These are phyloP conservation scores for Monilinia polystroma DNA, from an alignment of 2,329 filamentous ascomycete species.

Conservation along the genomic window DNA sequence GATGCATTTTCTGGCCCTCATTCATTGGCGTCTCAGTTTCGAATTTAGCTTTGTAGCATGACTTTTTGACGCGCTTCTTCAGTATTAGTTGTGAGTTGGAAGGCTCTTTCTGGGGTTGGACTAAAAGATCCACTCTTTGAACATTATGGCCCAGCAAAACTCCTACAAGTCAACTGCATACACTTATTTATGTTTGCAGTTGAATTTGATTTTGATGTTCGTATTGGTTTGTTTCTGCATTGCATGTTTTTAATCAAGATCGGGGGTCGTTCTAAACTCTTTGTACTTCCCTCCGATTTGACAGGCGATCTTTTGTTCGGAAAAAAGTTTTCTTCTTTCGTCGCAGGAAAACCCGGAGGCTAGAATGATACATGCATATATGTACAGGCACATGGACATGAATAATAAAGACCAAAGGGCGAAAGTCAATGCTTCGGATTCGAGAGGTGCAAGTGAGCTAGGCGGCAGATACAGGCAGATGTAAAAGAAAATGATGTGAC, in stretches of 20 bases:
- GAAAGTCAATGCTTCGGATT: neutral
- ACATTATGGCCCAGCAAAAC: neutral
- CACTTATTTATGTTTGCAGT: neutral
- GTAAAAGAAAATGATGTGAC: neutral
- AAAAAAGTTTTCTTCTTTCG: neutral
- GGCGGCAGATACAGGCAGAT: neutral
- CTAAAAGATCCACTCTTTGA: neutral
- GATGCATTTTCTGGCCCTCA: neutral
- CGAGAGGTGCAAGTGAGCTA: neutral
- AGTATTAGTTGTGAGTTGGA: neutral
- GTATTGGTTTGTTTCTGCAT: neutral
- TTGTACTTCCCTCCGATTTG: neutral
- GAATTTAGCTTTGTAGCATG: neutral
- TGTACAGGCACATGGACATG: neutral
- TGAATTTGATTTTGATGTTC: neutral
- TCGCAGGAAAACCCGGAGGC: neutral
- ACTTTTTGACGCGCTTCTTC: neutral
- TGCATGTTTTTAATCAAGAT: neutral
- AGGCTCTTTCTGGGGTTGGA: neutral
- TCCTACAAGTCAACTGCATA: neutral
- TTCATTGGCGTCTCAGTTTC: neutral
- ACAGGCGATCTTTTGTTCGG: neutral
- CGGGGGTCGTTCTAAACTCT: neutral
- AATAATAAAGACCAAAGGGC: neutral
- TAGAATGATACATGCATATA: constrained; percentile 1